A percentile compares a stretch with the other conserved stretches of the same genome.
Conservation (phyloP, 495 filamentous ascomycete species). For the Annulohypoxylon moriforme region DNA sequence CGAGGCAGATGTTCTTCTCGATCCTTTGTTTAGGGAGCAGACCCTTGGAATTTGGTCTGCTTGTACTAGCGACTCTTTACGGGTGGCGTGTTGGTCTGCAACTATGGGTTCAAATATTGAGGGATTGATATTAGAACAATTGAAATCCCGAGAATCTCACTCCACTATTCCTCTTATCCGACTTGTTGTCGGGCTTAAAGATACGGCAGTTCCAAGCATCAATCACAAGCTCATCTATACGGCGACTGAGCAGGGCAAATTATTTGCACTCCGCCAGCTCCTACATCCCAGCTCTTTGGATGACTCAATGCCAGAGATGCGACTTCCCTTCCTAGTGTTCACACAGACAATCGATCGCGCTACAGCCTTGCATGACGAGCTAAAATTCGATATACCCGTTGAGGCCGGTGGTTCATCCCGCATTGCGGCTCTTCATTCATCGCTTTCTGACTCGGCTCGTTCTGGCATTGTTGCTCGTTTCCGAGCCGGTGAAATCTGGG, state of each 20-base stretch:
- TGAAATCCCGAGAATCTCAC: conserved; percentile 64
- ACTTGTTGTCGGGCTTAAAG: conserved; percentile 92
- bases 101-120: conserved; percentile 97
- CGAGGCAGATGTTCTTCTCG: conserved; percentile 94
- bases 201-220: conserved; percentile 92
- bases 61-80: conserved; percentile 72
- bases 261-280: conserved; percentile 90
- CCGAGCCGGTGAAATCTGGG: conserved; percentile 92
- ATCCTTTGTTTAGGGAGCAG: conserved; percentile 89
- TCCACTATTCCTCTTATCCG: conserved; percentile 71
- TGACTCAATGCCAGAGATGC: conserved; percentile 69
- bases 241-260: conserved; percentile 91
- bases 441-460: conserved; percentile 79
- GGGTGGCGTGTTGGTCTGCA: conserved; percentile 89
- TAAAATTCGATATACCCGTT: conserved; percentile 92
- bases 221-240: conserved; percentile 89
- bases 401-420: conserved; percentile 87
- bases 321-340: conserved; percentile 92
- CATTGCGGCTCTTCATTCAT: conserved; percentile 90
- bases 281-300: conserved; percentile 78
- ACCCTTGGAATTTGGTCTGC: conserved; percentile 87
- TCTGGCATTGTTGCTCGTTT: conserved; percentile 87
- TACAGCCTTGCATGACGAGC: conserved; percentile 84
- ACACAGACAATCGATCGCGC: conserved; percentile 94
- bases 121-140: conserved; percentile 67